Evolutionary conservation across 371 early-diverging fungal species (phyloP).

Genomic region (Lichtheimia corymbifera): DNA sequence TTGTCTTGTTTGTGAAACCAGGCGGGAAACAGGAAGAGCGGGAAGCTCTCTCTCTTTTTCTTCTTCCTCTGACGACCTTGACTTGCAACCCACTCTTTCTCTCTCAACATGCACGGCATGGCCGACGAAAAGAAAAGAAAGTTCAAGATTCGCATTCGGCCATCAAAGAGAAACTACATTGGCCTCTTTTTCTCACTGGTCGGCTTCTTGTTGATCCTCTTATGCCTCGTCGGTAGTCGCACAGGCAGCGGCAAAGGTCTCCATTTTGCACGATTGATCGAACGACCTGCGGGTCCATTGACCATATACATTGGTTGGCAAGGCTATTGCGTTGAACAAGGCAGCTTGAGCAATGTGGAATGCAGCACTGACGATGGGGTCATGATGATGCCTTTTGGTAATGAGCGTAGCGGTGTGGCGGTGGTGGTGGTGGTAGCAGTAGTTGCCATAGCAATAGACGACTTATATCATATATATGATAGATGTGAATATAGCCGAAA

Average conservation of each 20-base stretch:
- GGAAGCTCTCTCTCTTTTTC: too few species aligned
- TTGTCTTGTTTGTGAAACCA: too few species aligned
- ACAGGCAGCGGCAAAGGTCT: conserved; percentile 21
- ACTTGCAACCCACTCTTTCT: too few species aligned
- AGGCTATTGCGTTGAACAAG: conserved; percentile 39
- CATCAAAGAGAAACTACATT: conserved; percentile 23
- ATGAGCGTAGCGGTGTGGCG: too few species aligned
- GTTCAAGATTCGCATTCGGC: conserved; percentile 20
- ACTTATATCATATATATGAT: not conserved
- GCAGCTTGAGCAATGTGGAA: not conserved
- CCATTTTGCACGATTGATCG: conserved; percentile 37
- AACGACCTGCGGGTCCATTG: conserved; percentile 18
- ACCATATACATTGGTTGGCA: conserved; percentile 36
- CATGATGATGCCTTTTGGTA: conserved; percentile 48
- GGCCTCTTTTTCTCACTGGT: conserved; percentile 31
- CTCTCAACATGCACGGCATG: not conserved
- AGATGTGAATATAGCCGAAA: conserved; percentile 31
- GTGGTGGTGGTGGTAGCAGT: not conserved
- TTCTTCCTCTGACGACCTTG: too few species aligned
- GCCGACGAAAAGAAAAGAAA: conserved; percentile 16
- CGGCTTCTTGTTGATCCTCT: conserved; percentile 35
- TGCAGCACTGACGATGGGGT: conserved; percentile 32
- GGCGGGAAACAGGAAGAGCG: too few species aligned
- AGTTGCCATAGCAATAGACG: not conserved
- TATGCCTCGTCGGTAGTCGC: conserved; percentile 38